Base-by-base conservation (phyloP, 225 moss, liverwort and hornwort genomes). In the Marchantia polymorpha region DNA sequence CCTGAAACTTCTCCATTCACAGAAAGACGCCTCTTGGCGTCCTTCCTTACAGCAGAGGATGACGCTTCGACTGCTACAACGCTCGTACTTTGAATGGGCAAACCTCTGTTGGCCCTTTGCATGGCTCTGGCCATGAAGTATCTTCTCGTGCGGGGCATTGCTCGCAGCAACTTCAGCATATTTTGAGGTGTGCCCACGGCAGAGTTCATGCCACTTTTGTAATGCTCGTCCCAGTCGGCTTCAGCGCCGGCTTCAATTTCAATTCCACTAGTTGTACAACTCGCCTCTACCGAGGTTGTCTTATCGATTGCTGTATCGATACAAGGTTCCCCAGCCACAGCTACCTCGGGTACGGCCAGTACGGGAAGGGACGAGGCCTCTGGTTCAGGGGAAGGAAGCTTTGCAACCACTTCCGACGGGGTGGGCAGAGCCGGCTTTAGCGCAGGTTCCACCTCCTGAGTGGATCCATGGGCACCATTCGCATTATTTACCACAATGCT, bases 91-190 rank as follows among this genome's bases (percentile, higher is more conserved):
- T 72, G 86, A 77, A 86, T 80, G 72, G 73, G 77, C 25, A 76
- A 84, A 55, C 84, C 79, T 79, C 91, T 94, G 31, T 84, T 88
- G 14, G 86, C 85, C 78, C 83, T 86, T 78, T 89, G 92, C 12
- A 78, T 83, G 48, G 92, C 88, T 83, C 90, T 92, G 1, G 96
- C 92, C 83, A 92, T 84, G 47, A 91, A 96, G 69, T 92, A 94
- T 54, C 96, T 83, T 68, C 96, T 85, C 17, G 94, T 94, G 77
- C 91, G 92, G 25, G 94, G 96, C 88, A 96, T 96, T 11, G 75
- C 86, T 64, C 91, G 90, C 72, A 96, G 80, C 69, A 96, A 89
- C 16, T 89, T 90, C 85, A 94, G 80, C 65, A 92, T 89, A 53
- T 88, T 92, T 64, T 88, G 92, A 19, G 90, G 85, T 61, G 87